Base-by-base conservation (phyloP, 2,329 filamentous ascomycete species). In the Bipolaris cookei region DNA sequence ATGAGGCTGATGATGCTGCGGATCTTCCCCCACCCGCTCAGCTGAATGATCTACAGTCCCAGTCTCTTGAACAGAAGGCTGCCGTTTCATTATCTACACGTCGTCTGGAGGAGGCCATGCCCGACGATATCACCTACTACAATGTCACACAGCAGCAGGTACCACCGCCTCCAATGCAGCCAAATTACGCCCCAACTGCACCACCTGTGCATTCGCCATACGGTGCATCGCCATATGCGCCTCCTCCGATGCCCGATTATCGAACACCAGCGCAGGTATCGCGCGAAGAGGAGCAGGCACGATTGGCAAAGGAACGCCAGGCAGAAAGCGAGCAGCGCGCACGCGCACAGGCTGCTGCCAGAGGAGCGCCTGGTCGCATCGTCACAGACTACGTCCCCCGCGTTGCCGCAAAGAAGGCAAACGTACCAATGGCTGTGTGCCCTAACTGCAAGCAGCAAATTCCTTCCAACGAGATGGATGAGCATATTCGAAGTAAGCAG, bases 61-160 rank as follows among this genome's bases (percentile, higher is more conserved):
- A 93, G 28, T 97, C 93, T 7, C 84, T 99, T 16, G 95, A 99
- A 73, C 92, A 98, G 77, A 95, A 96, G 78, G 96, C 94, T 54
- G 90, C 90, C 77, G 90, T 95, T 72, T 96, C 92, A 35, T 88
- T 97, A 62, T 86, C 91, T 2, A 89, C 89, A 70, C 82, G 93
- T 66, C 89, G 94, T 56, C 92, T 99, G 62, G 95, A 99, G 77
- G 95, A 99, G 81, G 92, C 94, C 5, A 91, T 97, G 85, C 95
- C 95, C 3, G 90, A 88, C 48, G 90, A 91, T 42, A 77, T 88
- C 58, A 60, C 70, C 14, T 74, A 77, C 56, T 77, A 76, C 73
- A 71, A 75, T 61, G 67, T 63, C 13, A 67, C 64, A 32, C 71
- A 72, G 64, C 76, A 68, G 63, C 54, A 71, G 51, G 52, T 68